A percentile compares a stretch with the other conserved stretches of the same genome.
phyloP scores from a whole-genome alignment of 257 asterid species.

The Scutellaria barbata region DNA sequence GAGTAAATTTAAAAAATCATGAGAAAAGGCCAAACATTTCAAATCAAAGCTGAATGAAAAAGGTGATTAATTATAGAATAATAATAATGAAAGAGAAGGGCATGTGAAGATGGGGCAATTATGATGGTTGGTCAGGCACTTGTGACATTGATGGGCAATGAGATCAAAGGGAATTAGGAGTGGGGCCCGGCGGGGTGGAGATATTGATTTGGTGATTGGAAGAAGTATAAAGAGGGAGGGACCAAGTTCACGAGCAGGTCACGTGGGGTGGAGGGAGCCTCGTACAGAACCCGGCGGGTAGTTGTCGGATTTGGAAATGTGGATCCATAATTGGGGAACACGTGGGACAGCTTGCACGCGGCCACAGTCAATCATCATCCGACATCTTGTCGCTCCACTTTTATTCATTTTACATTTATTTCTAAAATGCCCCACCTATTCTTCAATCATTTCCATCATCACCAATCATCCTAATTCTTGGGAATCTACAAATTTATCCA shows the following conservation, averaged over 20 bases:
- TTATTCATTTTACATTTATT: background rate
- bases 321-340: conserved; percentile 63
- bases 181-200: background rate
- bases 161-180: conserved; percentile 24
- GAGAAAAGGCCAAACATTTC: too few relatives aligned
- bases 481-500: background rate
- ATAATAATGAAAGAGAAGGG: background rate
- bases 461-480: conserved; percentile 35
- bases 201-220: background rate
- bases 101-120: conserved; percentile 17
- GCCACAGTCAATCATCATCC: conserved; percentile 51
- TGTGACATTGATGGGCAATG: conserved; percentile 24
- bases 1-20: too few relatives aligned
- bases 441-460: conserved; percentile 39
- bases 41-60: too few relatives aligned
- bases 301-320: conserved; percentile 51
- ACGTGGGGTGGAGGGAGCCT: conserved; percentile 76
- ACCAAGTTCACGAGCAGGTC: conserved; percentile 59
- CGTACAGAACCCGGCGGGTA: conserved; percentile 54
- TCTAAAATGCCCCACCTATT: background rate
- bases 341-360: conserved; percentile 78
- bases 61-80: too few relatives aligned
- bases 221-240: conserved; percentile 27
- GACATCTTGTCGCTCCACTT: conserved; percentile 63
- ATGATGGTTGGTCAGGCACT: conserved; percentile 10